Base-by-base conservation (phyloP, 2,329 filamentous ascomycete genomes). In the Trichoderma aggressivum region DNA sequence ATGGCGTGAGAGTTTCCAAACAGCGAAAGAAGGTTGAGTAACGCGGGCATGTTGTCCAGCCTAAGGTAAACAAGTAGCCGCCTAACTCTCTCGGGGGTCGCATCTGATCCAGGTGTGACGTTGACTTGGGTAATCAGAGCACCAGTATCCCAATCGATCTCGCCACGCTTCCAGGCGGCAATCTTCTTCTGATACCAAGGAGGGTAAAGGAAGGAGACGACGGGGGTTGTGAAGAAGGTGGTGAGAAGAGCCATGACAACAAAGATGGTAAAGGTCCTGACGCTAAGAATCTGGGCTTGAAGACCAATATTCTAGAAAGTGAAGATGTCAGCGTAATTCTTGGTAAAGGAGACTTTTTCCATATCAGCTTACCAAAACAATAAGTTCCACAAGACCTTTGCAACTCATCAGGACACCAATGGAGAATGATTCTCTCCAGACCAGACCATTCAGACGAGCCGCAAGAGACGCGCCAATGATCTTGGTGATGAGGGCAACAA, bases 381-480 rank as follows among this genome's bases (percentile, higher is more conserved):
- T 98, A 66, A 98, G 84, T 80, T 98, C 94, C 0, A 98, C 94
- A 11, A 98, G 85, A 76, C 95, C 95, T 81, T 98, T 98, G 81
- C 95, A 98, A 81, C 93, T 97, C 95, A 98, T 98, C 76, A 98
- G 82, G 18, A 91, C 89, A 16, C 95, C 95, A 75, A 98, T 96
- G 1, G 93, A 89, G 36, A 97, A 88, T 71, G 92, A 94, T 80
- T 98, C 95, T 72, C 94, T 88, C 95, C 95, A 98, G 1, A 97
- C 87, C 64, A 98, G 84, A 30, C 92, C 94, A 76, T 89, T 93
- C 3, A 89, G 78, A 43, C 89, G 88, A 0, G 95, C 94, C 8
- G 94, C 94, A 1, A 97, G 71, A 0, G 93, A 90, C 21, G 93
- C 94, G 55, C 94, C 95, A 14, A 91, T 84, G 65, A 98, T 92